Percentiles rank a stretch among this genome's conserved stretches.
phyloP scores from a whole-genome alignment of 352 stramenopile genomes.

The Globisporangium iwayamae region DNA sequence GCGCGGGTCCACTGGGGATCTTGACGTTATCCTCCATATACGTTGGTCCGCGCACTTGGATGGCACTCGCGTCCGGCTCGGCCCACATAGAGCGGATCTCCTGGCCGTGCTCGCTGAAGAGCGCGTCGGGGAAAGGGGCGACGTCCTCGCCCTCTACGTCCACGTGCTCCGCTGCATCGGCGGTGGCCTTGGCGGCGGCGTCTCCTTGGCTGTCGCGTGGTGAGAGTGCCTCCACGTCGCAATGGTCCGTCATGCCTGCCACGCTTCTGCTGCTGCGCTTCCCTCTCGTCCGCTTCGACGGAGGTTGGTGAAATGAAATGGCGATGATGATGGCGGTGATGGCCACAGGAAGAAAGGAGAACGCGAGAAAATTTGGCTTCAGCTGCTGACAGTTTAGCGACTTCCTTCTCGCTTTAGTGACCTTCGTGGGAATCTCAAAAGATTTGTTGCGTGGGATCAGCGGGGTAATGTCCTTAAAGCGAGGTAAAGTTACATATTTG shows the following conservation, averaged over 20 bases:
- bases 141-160: conserved; percentile 15
- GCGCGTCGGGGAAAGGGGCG: conserved; percentile 28
- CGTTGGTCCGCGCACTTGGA: conserved; percentile 49
- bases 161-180: conserved; percentile 6
- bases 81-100: conserved; percentile 56
- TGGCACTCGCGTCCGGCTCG: conserved; percentile 42
- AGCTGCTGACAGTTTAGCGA: too few species aligned
- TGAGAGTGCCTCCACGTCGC: conserved; percentile 20
- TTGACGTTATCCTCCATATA: conserved; percentile 67
- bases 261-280: background rate
- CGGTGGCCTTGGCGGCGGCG: conserved; percentile 3
- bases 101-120: conserved; percentile 29
- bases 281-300: background rate
- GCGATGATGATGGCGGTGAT: background rate
- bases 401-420: background rate
- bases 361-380: background rate
- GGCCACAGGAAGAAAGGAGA: background rate
- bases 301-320: background rate
- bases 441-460: too few species aligned
- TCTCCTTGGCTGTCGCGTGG: conserved; percentile 9
- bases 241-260: conserved; percentile 16
- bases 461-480: too few species aligned
- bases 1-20: conserved; percentile 29
- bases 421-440: background rate
- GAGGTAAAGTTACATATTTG: too few species aligned